Evolutionary conservation across 352 stramenopile species (phyloP), one percentile per base, ranked within the genome.

Genomic region (Phytophthora melonis): DNA sequence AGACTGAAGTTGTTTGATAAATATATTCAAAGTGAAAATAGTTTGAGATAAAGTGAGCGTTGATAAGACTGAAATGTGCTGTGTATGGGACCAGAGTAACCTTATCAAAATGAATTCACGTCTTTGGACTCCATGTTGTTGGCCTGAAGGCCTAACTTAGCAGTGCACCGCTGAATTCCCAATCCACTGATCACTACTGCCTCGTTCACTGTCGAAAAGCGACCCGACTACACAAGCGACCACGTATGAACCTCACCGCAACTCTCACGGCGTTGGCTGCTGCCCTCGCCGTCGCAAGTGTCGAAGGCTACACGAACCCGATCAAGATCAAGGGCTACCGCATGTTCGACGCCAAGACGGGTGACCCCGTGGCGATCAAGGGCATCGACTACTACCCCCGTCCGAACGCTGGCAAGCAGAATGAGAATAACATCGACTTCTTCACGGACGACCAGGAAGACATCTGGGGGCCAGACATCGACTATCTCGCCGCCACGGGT

Each of bases 351-450:
- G 75, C 77, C 58, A 80, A 86, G 39, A 94, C 83, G 0, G 84
- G 83, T 32, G 75, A 81, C 23, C 80, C 91, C 49, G 87, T 96
- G 63, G 74, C 77, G 1, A 80, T 92, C n/a, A 80, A 81, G 13
- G 91, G 91, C n/a, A 87, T 97, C 41, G 88, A 92, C 67, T 97
- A 97, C 70, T 96, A 95, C 68, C 90, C 90, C 27, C 84, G 91
- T 2, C 89, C 91, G 0, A 97, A 97, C 53, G 49, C 77, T n/a
- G 91, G 91, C 8, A 59, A 79, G 4, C 66, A 90, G 19, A 63
- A 93, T 58, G 65, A 70, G 2, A 95, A 97, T 75, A 95, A 90
- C 72, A 52, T 90, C 45, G 92, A 97, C 57, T 89, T 94, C 52
- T 97, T 95, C 75, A 95, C 90, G 47, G 87, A 97, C 69, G 83